Percentiles rank a stretch among this genome's conserved stretches.
Evolutionary conservation across 768 basidiomycete genomes (phyloP).

Genomic region (Tulasnella sp.): DNA sequence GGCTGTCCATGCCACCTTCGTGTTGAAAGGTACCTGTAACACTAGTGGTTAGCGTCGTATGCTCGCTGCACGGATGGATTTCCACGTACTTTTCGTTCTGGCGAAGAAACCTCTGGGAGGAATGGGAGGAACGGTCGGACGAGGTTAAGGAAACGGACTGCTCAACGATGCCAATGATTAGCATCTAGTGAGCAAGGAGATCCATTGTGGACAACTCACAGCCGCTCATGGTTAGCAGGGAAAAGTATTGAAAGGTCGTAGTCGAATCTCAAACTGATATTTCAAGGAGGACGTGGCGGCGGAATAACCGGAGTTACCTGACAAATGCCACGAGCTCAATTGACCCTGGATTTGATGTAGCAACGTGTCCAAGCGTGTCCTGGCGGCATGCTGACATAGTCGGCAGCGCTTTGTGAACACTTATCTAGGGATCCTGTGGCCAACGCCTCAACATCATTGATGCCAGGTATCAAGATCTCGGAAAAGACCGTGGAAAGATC

Average conservation of each 20-base stretch:
- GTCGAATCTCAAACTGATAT: no score
- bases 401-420: no score
- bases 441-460: no score
- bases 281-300: no score
- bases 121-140: conserved; percentile 96
- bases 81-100: conserved; percentile 76
- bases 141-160: conserved; percentile 95
- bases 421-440: no score
- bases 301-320: no score
- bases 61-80: conserved; percentile 1
- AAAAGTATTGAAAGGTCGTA: conserved; percentile 12
- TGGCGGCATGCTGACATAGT: no score
- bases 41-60: neutral
- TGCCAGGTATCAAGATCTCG: no score
- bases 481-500: no score
- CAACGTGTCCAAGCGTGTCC: no score
- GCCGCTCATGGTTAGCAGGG: conserved; percentile 19
- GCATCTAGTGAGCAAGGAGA: neutral
- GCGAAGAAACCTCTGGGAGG: conserved; percentile 93
- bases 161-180: neutral
- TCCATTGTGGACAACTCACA: conserved; percentile 16
- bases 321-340: no score
- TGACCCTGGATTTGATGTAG: no score
- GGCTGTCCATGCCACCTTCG: conserved; percentile 97
- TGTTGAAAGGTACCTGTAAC: conserved; percentile 86